These are phyloP conservation scores for Furcasterigmium furcatum DNA, from an alignment of 2,329 filamentous ascomycete species.

Conservation along the genomic window DNA sequence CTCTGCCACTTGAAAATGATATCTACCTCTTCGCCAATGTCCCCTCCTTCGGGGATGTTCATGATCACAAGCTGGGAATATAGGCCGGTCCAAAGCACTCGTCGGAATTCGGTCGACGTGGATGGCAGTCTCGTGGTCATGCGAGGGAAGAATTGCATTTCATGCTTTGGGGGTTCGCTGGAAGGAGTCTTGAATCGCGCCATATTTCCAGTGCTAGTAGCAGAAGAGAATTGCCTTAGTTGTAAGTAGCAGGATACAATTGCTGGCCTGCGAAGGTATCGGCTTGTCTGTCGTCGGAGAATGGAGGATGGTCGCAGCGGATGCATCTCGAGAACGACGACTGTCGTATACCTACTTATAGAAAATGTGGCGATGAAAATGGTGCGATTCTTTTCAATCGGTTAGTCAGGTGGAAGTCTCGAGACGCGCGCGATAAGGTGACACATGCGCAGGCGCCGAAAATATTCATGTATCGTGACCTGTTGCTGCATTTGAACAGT, in stretches of 20 bases:
- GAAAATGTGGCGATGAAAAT: not conserved
- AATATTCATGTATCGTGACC: too few relatives aligned
- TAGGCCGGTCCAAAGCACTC: slow-evolving; percentile 59
- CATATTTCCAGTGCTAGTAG: too few relatives aligned
- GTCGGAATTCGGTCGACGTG: slow-evolving; percentile 55
- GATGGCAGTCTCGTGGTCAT: slow-evolving; percentile 51
- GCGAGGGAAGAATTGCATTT: slow-evolving; percentile 60
- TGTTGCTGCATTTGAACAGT: too few relatives aligned
- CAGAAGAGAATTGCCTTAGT: not conserved
- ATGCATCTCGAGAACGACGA: not conserved
- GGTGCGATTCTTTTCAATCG: not conserved
- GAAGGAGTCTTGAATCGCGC: slow-evolving; percentile 23
- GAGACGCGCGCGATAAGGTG: too few relatives aligned
- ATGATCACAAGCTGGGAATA: slow-evolving; percentile 63
- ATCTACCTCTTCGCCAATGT: slow-evolving; percentile 62
- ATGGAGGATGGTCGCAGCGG: not conserved
- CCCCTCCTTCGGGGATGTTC: slow-evolving; percentile 60
- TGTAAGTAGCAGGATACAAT: not conserved
- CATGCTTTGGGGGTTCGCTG: slow-evolving; percentile 37
- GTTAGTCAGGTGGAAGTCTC: too few relatives aligned
- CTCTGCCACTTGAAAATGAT: not conserved
- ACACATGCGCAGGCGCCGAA: too few relatives aligned
- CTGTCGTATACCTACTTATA: not conserved
- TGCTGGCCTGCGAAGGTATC: not conserved
- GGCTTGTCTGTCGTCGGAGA: not conserved